A percentile compares a stretch with the other conserved stretches of the same genome.
These are phyloP conservation scores for Podosphaera fusca DNA, from an alignment of 2,329 filamentous ascomycete species.

Conservation along the genomic window DNA sequence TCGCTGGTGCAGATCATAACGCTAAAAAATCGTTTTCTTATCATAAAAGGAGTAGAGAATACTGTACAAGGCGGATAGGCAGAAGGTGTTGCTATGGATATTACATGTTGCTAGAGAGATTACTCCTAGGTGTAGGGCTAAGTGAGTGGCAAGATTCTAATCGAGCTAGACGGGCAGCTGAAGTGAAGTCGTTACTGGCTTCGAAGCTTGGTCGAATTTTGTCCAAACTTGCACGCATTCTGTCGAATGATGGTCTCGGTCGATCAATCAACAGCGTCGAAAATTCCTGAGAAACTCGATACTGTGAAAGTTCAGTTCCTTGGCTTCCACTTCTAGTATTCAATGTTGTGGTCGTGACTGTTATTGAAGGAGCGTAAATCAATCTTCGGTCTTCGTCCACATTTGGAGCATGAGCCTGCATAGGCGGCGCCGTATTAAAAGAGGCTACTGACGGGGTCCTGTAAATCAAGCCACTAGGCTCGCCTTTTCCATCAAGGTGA, in stretches of 20 bases:
- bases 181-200: conserved; percentile 73
- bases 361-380: conserved; percentile 80
- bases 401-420: conserved; percentile 34
- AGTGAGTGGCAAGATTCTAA: conserved; percentile 46
- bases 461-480: conserved; percentile 17
- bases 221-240: conserved; percentile 25
- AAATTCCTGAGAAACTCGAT: conserved; percentile 2
- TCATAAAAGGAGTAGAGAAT: conserved; percentile 18
- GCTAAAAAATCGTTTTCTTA: conserved; percentile 15
- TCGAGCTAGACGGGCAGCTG: conserved; percentile 60
- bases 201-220: conserved; percentile 31
- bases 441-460: conserved; percentile 28
- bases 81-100: not conserved
- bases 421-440: conserved; percentile 24
- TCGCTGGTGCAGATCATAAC: conserved; percentile 28
- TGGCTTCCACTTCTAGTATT: conserved; percentile 70
- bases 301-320: conserved; percentile 67
- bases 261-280: conserved; percentile 27
- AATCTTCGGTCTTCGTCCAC: conserved; percentile 74
- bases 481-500: conserved; percentile 27
- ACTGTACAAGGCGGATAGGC: conserved; percentile 9
- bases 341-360: conserved; percentile 52
- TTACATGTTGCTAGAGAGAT: conserved; percentile 7
- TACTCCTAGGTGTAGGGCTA: conserved; percentile 10
- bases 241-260: conserved; percentile 65